Conservation (phyloP, 306 rosid genomes). For the Prunus armeniaca region DNA sequence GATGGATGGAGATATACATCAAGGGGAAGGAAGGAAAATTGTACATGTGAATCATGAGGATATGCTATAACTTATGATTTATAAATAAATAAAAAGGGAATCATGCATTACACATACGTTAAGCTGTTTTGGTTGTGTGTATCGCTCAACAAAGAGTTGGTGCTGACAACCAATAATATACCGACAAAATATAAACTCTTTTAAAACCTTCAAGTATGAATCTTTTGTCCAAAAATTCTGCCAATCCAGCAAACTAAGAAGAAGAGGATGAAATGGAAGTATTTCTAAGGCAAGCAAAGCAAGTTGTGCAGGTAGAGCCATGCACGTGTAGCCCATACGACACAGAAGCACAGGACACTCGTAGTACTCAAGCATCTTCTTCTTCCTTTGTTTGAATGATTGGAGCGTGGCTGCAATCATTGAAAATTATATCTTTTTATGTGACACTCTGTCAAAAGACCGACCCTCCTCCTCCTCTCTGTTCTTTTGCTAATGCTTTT, state of each 20-base stretch:
- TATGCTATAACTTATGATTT: background rate
- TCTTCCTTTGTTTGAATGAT: constrained; percentile 9
- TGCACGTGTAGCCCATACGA: background rate
- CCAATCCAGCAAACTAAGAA: background rate
- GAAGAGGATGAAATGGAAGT: background rate
- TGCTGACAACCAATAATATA: background rate
- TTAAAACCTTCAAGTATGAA: background rate
- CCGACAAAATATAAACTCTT: constrained; percentile 13
- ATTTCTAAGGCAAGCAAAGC: constrained; percentile 11
- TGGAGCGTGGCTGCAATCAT: constrained; percentile 38
- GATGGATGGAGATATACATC: background rate
- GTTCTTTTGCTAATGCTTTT: background rate
- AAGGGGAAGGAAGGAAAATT: background rate
- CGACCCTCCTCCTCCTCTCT: background rate
- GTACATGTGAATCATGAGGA: background rate
- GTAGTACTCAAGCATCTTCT: background rate
- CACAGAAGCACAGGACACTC: background rate
- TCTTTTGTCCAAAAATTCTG: background rate
- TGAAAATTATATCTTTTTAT: constrained; percentile 21
- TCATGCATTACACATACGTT: background rate
- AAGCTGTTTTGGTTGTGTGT: background rate
- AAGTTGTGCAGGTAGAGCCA: background rate
- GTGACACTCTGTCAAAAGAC: background rate
- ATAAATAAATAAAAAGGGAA: background rate
- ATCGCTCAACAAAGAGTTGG: constrained; percentile 1